Base-by-base conservation (phyloP, 2,329 filamentous ascomycete genomes). In the Colletotrichum echinochloae region DNA sequence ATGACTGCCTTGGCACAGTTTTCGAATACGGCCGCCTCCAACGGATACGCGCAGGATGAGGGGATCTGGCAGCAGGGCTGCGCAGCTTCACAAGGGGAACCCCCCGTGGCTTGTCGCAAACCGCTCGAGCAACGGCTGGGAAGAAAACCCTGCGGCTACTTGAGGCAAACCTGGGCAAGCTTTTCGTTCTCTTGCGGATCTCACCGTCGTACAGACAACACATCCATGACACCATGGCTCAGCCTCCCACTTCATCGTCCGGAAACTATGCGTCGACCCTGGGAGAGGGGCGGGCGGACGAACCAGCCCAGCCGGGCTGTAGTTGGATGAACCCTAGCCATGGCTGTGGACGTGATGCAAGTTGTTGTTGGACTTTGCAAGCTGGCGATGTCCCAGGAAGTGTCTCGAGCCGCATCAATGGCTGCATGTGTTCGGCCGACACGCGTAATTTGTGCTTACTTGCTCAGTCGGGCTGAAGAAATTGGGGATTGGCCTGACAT, bases 211-310 rank as follows among this genome's bases (percentile, higher is more conserved):
- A 71, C 69, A 61, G 14, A 60, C 33, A 55, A 44, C 48, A 18
- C 65, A 52, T 68, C 59, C 68, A 68, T 63, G 37, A 71, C 44
- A 59, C 52, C 35, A 49, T 68, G 60, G 48, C 66, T 70, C 49
- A 65, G 69, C 69, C 39, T 70, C 55, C 60, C 48, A 44, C 37
- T 62, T 63, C 51, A 59, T 63, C 51, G 23, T 51, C 51, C 30
- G 66, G 51, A 37, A 28, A 30, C 46, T 54, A 46, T 20, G 37
- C 41, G 23, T 54, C 46, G 30, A 63, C 41, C 44, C 44, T 23
- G 30, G 20, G 46, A 20, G 18, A 12, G 41, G 23, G 28, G 16
- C 9, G 30, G 9, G 30, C n/a, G 52, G 28, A 67, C 56, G 49
- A 48, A 18, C 51, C 18, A 46, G 41, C 16, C 52, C 23, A 35